Conservation (phyloP, 2,329 filamentous ascomycete genomes). For the Colletotrichum tamarilloi region DNA sequence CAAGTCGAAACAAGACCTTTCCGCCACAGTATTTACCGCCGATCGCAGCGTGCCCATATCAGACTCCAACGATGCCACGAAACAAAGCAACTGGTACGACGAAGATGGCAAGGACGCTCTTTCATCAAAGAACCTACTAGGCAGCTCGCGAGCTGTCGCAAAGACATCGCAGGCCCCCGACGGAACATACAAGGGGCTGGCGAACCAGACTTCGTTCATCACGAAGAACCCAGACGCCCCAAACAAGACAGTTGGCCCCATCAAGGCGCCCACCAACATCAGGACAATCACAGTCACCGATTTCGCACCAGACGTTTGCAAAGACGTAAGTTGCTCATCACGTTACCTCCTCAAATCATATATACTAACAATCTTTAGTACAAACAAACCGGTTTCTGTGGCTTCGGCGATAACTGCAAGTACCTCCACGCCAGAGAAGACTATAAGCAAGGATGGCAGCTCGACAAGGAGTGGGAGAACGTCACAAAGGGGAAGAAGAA, state of each 20-base stretch:
- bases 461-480: constrained; percentile 94
- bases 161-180: constrained; percentile 51
- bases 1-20: constrained; percentile 53
- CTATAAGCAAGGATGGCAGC: constrained; percentile 93
- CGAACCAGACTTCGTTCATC: constrained; percentile 80
- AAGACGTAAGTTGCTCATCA: constrained; percentile 63
- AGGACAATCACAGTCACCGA: constrained; percentile 91
- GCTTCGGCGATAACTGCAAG: constrained; percentile 79
- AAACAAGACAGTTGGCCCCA: constrained; percentile 78
- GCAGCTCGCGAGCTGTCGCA: constrained; percentile 58
- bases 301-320: constrained; percentile 93
- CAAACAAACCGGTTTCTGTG: constrained; percentile 69
- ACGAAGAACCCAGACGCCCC: constrained; percentile 83
- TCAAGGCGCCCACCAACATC: constrained; percentile 90
- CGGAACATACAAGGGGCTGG: constrained; percentile 81
- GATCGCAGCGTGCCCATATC: constrained; percentile 72
- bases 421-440: constrained; percentile 82
- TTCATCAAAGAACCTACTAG: constrained; percentile 66
- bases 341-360: too few species aligned
- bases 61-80: constrained; percentile 87
- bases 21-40: constrained; percentile 67
- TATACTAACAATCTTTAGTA: constrained; percentile 30
- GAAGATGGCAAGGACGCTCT: constrained; percentile 66
- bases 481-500: constrained; percentile 78
- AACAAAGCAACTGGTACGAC: constrained; percentile 89